Percentiles rank a stretch among this genome's conserved stretches.
These are phyloP conservation scores for Mortierella antarctica DNA, from an alignment of 192 early-diverging fungal genomes.

Conservation along the genomic window DNA sequence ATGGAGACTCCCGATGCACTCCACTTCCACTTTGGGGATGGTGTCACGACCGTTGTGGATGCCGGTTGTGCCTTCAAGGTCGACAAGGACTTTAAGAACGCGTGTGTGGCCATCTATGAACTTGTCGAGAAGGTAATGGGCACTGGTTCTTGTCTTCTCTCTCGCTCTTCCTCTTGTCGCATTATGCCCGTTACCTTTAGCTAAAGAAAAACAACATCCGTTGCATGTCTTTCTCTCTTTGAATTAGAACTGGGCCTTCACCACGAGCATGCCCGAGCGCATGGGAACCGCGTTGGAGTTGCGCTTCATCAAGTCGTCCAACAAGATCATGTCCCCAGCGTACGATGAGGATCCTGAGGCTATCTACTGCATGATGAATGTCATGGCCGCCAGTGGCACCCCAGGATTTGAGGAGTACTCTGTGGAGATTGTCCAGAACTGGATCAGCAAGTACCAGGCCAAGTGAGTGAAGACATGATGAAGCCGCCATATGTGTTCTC, in stretches of 20 bases:
- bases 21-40: conserved; percentile 36
- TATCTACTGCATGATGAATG: conserved; percentile 30
- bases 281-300: conserved; percentile 20
- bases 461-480: conserved; percentile 21
- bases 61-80: conserved; percentile 24
- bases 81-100: conserved; percentile 31
- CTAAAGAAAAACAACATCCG: no score
- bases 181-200: no score
- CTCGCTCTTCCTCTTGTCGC: no score
- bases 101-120: conserved; percentile 3
- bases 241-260: conserved; percentile 33
- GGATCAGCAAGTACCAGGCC: conserved; percentile 33
- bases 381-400: conserved; percentile 21
- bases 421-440: not conserved
- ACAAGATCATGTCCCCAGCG: conserved; percentile 31
- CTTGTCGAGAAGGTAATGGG: conserved; percentile 24
- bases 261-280: conserved; percentile 18
- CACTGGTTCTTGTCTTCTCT: no score
- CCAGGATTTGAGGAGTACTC: conserved; percentile 43
- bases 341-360: conserved; percentile 41
- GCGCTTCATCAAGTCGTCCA: conserved; percentile 43
- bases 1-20: conserved; percentile 26
- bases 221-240: not conserved
- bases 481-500: not conserved
- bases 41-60: conserved; percentile 4